Evolutionary conservation across 2,329 filamentous ascomycete species (phyloP).

Genomic region (Exophiala xenobiotica): DNA sequence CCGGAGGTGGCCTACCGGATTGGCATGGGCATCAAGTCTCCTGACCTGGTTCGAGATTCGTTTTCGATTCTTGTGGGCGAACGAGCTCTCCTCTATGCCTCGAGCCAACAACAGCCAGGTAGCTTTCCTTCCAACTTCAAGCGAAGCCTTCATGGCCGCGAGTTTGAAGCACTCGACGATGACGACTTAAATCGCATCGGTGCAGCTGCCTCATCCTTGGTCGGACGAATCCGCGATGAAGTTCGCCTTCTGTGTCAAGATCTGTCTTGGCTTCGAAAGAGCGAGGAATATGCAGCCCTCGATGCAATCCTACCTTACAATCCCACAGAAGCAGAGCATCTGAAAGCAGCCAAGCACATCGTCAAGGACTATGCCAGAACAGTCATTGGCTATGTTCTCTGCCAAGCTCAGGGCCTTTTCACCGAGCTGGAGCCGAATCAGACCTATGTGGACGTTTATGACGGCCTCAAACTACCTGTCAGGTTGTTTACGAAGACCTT

Average conservation of each 20-base stretch:
- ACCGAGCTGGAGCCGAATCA: conserved; percentile 8
- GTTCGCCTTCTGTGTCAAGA: conserved; percentile 37
- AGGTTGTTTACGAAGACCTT: conserved; percentile 33
- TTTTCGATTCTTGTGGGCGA: conserved; percentile 65
- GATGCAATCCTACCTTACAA: conserved; percentile 23
- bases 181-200: conserved; percentile 58
- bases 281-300: conserved; percentile 36
- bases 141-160: conserved; percentile 47
- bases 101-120: too few species aligned
- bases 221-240: conserved; percentile 46
- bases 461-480: conserved; percentile 14
- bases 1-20: conserved; percentile 63
- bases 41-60: conserved; percentile 42
- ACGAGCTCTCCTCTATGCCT: conserved; percentile 51
- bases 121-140: neutral
- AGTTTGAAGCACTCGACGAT: conserved; percentile 51
- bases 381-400: conserved; percentile 33
- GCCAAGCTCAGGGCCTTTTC: conserved; percentile 7
- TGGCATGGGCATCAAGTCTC: conserved; percentile 43
- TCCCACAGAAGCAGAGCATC: conserved; percentile 16
- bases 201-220: conserved; percentile 57
- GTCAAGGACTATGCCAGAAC: conserved; percentile 37
- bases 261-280: conserved; percentile 41
- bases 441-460: conserved; percentile 10
- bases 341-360: conserved; percentile 27